Conservation (phyloP, 495 filamentous ascomycete species). For the Penicillium subrubescens region DNA sequence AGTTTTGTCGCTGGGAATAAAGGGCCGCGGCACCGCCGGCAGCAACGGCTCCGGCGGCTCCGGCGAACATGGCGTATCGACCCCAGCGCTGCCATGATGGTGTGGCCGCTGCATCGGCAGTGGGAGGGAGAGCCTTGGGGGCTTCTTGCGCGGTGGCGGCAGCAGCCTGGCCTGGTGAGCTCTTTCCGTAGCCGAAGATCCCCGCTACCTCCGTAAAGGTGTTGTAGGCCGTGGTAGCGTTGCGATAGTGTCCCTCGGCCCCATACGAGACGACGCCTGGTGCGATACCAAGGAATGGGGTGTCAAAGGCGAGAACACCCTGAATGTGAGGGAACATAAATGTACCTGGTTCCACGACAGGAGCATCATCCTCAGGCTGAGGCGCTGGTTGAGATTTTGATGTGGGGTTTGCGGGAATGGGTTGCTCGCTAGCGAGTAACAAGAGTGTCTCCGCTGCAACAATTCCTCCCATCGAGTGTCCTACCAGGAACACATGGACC, state of each 20-base stretch:
- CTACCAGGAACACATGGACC: slow-evolving; percentile 80
- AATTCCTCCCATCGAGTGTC: slow-evolving; percentile 97
- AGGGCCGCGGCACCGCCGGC: slow-evolving; percentile 87
- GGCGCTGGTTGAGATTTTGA: slow-evolving; percentile 18
- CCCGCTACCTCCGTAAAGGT: slow-evolving; percentile 65
- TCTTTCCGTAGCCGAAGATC: slow-evolving; percentile 58
- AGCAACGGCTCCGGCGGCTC: slow-evolving; percentile 76
- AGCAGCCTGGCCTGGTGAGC: slow-evolving; percentile 21
- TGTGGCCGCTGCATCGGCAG: slow-evolving; percentile 52
- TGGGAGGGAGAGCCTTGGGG: slow-evolving; percentile 29
- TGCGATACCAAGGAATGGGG: slow-evolving; percentile 87
- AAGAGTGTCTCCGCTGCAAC: slow-evolving; percentile 88
- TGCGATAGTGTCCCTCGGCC: slow-evolving; percentile 82
- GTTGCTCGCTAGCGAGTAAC: slow-evolving; percentile 65
- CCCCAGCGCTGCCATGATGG: slow-evolving; percentile 75
- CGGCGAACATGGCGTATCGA: slow-evolving; percentile 79
- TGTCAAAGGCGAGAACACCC: slow-evolving; percentile 92
- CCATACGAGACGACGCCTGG: slow-evolving; percentile 87
- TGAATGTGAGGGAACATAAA: slow-evolving; percentile 72
- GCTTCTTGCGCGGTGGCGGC: slow-evolving; percentile 11
- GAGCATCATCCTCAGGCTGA: slow-evolving; percentile 24
- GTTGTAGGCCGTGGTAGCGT: slow-evolving; percentile 67
- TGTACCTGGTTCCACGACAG: slow-evolving; percentile 33
- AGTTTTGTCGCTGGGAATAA: slow-evolving; percentile 78
- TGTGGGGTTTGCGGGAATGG: slow-evolving; percentile 48